phyloP scores from a whole-genome alignment of 257 asterid genomes.

The Solanum arcanum region DNA sequence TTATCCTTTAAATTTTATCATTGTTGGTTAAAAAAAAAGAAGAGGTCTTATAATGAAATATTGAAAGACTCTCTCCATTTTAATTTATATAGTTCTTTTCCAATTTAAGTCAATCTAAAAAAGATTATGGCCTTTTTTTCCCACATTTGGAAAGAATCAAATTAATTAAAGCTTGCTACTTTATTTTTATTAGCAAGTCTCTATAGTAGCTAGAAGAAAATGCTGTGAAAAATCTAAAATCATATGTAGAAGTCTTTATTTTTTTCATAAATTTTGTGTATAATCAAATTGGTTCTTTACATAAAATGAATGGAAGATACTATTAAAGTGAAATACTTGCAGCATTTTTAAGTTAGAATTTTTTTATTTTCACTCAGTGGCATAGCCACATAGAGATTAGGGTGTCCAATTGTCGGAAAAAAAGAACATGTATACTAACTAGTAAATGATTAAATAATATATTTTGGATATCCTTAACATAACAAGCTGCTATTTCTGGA shows the following conservation, averaged over 20 bases:
- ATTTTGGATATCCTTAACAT: no score
- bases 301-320: background rate
- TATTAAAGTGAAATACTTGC: background rate
- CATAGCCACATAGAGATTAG: no score
- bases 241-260: background rate
- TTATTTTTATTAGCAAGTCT: background rate
- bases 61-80: background rate
- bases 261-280: background rate
- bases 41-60: background rate
- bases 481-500: no score
- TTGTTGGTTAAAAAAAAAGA: background rate
- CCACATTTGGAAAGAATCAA: background rate
- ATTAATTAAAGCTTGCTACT: no score
- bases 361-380: background rate
- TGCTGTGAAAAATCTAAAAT: background rate
- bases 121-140: background rate
- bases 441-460: no score
- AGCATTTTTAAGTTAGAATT: background rate
- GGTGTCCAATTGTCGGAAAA: no score
- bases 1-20: background rate
- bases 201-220: background rate
- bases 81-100: background rate
- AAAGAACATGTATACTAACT: no score
- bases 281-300: background rate
- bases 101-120: no score